phyloP scores from a whole-genome alignment of 2,329 filamentous ascomycete genomes.

The Colletotrichum phormii region DNA sequence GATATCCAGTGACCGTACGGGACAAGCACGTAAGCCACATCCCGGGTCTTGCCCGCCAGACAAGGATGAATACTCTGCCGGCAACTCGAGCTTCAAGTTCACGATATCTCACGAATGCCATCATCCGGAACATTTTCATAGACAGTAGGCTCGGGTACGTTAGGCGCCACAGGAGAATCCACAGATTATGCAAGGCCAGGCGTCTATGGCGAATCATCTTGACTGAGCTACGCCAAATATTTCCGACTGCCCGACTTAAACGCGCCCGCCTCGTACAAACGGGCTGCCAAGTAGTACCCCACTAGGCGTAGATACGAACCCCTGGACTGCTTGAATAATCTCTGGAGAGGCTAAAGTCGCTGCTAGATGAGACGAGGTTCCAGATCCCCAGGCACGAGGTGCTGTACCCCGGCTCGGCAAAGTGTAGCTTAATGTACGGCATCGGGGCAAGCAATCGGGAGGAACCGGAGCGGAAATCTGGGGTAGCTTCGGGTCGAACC shows the following conservation, averaged over 20 bases:
- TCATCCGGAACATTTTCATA: neutral
- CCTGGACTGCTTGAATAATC: constrained; percentile 20
- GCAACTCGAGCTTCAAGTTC: neutral
- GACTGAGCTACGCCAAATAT: constrained; percentile 3
- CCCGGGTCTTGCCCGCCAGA: neutral
- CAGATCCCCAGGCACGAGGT: constrained; percentile 34
- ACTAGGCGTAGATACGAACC: constrained; percentile 18
- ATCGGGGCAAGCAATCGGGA: constrained; percentile 33
- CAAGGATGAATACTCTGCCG: neutral
- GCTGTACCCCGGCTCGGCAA: constrained; percentile 35
- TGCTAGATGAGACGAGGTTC: constrained; percentile 31
- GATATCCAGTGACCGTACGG: neutral
- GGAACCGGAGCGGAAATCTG: constrained; percentile 37
- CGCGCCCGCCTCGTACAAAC: constrained; percentile 11
- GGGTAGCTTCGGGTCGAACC: constrained; percentile 36
- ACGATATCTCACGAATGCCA: neutral
- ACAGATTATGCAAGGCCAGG: constrained; percentile 16
- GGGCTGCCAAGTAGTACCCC: constrained; percentile 24
- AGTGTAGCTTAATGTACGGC: constrained; percentile 33
- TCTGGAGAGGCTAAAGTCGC: constrained; percentile 24
- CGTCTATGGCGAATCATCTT: constrained; percentile 7
- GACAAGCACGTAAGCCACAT: neutral
- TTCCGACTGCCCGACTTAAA: constrained; percentile 24
- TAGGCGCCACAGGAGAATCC: constrained; percentile 9
- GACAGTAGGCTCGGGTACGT: neutral